Evolutionary conservation across 2,329 filamentous ascomycete genomes (phyloP).

Genomic region (Parafenestella ontariensis): DNA sequence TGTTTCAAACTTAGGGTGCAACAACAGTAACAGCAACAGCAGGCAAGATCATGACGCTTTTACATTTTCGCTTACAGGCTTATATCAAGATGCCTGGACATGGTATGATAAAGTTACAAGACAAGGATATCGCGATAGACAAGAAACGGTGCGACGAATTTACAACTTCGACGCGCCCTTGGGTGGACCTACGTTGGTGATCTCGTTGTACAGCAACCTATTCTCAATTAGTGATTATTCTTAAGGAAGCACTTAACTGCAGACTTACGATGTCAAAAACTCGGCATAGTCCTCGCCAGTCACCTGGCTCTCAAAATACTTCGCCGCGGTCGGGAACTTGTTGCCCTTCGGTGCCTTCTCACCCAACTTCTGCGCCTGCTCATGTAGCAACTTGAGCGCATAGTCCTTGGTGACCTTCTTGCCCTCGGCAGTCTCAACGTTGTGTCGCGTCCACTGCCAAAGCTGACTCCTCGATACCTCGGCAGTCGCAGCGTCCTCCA

Average conservation of each 20-base stretch:
- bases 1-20: neutral
- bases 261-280: constrained; percentile 82
- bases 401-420: constrained; percentile 94
- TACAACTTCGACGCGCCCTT: constrained; percentile 61
- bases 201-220: constrained; percentile 86
- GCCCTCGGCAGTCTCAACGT: constrained; percentile 80
- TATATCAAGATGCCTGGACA: constrained; percentile 1
- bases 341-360: constrained; percentile 82
- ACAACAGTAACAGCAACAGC: neutral
- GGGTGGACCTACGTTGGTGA: constrained; percentile 73
- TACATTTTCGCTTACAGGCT: constrained; percentile 9
- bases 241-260: neutral
- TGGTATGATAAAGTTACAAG: constrained; percentile 20
- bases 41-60: constrained; percentile 3
- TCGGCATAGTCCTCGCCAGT: constrained; percentile 98
- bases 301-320: constrained; percentile 92
- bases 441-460: constrained; percentile 90
- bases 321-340: constrained; percentile 87
- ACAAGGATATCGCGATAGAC: constrained; percentile 1
- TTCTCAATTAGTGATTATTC: constrained; percentile 22
- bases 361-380: constrained; percentile 79
- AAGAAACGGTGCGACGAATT: neutral
- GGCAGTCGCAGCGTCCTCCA: constrained; percentile 98
- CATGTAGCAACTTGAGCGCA: constrained; percentile 82
- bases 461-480: constrained; percentile 94